Evolutionary conservation across 768 basidiomycete genomes (phyloP), one percentile per base, ranked within the genome.

Genomic region (Cystobasidium tubakii): DNA sequence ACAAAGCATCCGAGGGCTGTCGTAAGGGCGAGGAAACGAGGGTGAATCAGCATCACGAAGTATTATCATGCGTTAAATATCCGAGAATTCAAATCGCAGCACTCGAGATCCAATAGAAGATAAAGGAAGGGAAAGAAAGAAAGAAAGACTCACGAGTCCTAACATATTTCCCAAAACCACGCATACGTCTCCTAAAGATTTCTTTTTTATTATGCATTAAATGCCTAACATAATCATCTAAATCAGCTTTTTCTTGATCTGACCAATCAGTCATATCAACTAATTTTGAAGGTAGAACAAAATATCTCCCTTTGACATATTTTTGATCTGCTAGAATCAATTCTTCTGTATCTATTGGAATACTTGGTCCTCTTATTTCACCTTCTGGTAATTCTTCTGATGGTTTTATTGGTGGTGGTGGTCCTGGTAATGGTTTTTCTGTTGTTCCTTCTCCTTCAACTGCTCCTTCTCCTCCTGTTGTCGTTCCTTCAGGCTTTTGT

Each of bases 331-430:
- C 69, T 33, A 71, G 15, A 17, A 71, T 23, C 13, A 34, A 19
- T 27, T 25, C 50, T 29, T 67, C 66, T 31, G 69, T 71, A 39
- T 71, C 69, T 33, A 71, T 53, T 60, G 50, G 54, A 36, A 2
- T 36, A 60, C 23, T n/a, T 36, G 50, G 25, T n/a, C 69, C 55
- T n/a, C 33, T 1, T n/a, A 36, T 73, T 98, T 99, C 78, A 96
- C 82, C 82, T 97, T 97, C 83, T 96, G 92, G 0, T 97, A 97
- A 86, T 96, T 96, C 0, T 99, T 97, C 82, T 60, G 25, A 27
- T 34, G 33, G 33, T 31, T 31, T 31, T 21, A 53, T 6, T 57
- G 55, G 54, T 12, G 55, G n/a, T 25, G 69, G 69, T 31, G 69
- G 69, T 27, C 31, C 27, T 55, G 69, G 69, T 39, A 71, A 50